Evolutionary conservation across 164 flowering plant species (phyloP).

Genomic region (Pachysandra terminalis): DNA sequence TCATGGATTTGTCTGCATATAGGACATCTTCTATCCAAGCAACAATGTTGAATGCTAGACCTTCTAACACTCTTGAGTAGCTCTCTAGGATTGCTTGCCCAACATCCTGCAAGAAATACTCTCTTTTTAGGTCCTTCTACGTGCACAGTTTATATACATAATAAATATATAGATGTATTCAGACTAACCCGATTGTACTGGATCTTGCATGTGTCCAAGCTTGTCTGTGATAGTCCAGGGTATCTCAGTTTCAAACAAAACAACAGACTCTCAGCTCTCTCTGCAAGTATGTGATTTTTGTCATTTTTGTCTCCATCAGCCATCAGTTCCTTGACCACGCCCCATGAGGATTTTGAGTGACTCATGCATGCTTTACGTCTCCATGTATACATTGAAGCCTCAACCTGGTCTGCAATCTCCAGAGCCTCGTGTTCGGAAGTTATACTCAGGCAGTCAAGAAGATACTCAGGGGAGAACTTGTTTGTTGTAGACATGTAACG

Average conservation of each 20-base stretch:
- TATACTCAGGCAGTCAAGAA: conserved; percentile 63
- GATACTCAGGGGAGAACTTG: conserved; percentile 66
- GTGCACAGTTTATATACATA: background rate
- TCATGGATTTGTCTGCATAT: conserved; percentile 47
- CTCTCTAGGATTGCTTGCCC: conserved; percentile 91
- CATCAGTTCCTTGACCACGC: conserved; percentile 71
- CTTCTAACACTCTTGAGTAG: conserved; percentile 95
- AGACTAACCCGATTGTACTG: conserved; percentile 70
- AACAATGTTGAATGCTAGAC: conserved; percentile 87
- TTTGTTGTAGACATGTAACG: conserved; percentile 50
- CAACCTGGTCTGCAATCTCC: conserved; percentile 81
- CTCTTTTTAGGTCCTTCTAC: conserved; percentile 1
- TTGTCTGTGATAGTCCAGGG: conserved; percentile 88
- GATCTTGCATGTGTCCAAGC: conserved; percentile 86
- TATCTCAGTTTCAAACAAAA: conserved; percentile 76
- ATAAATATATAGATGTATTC: background rate
- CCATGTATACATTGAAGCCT: conserved; percentile 94
- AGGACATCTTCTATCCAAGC: conserved; percentile 92
- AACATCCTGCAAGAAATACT: conserved; percentile 67
- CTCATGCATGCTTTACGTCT: conserved; percentile 67
- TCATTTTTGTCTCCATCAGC: conserved; percentile 58
- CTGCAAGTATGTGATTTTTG: conserved; percentile 70
- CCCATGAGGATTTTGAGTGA: conserved; percentile 78
- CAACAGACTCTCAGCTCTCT: conserved; percentile 71
- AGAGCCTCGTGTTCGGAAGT: conserved; percentile 92